Percentiles rank a stretch among this genome's conserved stretches.
phyloP scores from a whole-genome alignment of 441 rosid species.

The Macaranga tanarius region DNA sequence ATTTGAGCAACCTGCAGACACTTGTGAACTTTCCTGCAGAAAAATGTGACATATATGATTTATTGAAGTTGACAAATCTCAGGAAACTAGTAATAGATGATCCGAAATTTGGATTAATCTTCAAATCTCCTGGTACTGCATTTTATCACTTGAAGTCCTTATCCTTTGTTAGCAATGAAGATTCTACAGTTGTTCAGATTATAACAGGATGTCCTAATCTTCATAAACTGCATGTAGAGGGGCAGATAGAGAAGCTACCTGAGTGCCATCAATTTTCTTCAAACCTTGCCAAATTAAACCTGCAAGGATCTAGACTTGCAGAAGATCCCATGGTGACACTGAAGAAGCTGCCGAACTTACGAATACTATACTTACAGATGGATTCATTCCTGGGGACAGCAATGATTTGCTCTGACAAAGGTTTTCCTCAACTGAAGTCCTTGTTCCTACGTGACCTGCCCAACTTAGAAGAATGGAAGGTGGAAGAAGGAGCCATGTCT shows the following conservation, averaged over 20 bases:
- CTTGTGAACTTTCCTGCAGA: constrained; percentile 37
- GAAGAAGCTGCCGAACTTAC: constrained; percentile 36
- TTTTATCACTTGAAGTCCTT: constrained; percentile 33
- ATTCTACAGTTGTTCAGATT: constrained; percentile 27
- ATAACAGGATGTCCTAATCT: constrained; percentile 31
- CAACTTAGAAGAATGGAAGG: constrained; percentile 22
- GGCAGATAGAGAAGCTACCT: constrained; percentile 32
- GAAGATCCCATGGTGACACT: constrained; percentile 34
- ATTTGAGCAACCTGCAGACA: constrained; percentile 34
- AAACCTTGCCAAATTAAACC: constrained; percentile 30
- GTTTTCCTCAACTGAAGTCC: constrained; percentile 37
- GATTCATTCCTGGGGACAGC: constrained; percentile 24
- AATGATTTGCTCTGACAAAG: constrained; percentile 25
- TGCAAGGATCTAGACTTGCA: constrained; percentile 35
- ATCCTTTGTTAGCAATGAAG: constrained; percentile 30
- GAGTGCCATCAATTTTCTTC: constrained; percentile 29
- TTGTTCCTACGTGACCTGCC: constrained; percentile 21
- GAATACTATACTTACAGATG: constrained; percentile 35
- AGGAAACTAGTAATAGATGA: constrained; percentile 36
- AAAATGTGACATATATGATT: constrained; percentile 27
- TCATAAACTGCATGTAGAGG: constrained; percentile 34
- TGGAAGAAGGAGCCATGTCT: constrained; percentile 24
- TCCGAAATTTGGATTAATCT: constrained; percentile 26
- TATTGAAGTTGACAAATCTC: constrained; percentile 30
- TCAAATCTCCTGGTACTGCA: constrained; percentile 19